Percentiles rank a stretch among this genome's conserved stretches.
phyloP scores from a whole-genome alignment of 176 grass and related monocot genomes.

The Poa pratensis region DNA sequence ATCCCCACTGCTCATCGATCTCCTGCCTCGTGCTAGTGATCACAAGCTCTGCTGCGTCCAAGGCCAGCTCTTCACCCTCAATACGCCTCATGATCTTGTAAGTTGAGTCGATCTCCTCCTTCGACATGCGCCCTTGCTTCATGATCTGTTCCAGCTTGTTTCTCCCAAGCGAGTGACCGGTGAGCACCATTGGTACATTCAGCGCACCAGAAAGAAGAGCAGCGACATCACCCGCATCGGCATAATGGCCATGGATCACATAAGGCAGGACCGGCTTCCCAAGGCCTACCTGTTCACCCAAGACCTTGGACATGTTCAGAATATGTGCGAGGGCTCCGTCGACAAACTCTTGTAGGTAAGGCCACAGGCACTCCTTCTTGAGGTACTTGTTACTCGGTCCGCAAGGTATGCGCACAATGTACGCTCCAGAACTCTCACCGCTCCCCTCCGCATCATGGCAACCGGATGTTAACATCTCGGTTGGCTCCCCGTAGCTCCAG shows the following conservation, averaged over 20 bases:
- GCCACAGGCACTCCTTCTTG: slow-evolving; percentile 86
- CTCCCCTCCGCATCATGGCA: slow-evolving; percentile 61
- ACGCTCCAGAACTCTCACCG: slow-evolving; percentile 83
- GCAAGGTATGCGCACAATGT: slow-evolving; percentile 88
- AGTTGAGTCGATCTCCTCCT: slow-evolving; percentile 82
- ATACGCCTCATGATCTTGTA: slow-evolving; percentile 99
- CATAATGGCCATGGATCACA: slow-evolving; percentile 94
- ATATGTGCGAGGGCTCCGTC: slow-evolving; percentile 88
- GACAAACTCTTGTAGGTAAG: slow-evolving; percentile 90
- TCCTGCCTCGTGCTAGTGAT: slow-evolving; percentile 98
- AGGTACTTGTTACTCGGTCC: slow-evolving; percentile 77
- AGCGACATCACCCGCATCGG: slow-evolving; percentile 92
- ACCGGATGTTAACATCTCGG: slow-evolving; percentile 81
- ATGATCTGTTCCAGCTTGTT: slow-evolving; percentile 95
- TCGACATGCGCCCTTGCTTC: slow-evolving; percentile 85
- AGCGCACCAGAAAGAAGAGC: slow-evolving; percentile 84
- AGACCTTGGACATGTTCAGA: slow-evolving; percentile 89
- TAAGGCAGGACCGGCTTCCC: slow-evolving; percentile 85
- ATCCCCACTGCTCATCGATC: slow-evolving; percentile 97
- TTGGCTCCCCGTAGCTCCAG: slow-evolving; percentile 97
- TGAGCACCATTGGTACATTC: slow-evolving; percentile 98
- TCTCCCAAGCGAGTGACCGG: slow-evolving; percentile 90
- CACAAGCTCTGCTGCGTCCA: slow-evolving; percentile 89
- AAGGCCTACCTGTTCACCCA: slow-evolving; percentile 80
- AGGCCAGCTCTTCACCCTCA: slow-evolving; percentile 84